Base-by-base conservation (phyloP, 345 rosid species). In the Schrenkiella parvula region DNA sequence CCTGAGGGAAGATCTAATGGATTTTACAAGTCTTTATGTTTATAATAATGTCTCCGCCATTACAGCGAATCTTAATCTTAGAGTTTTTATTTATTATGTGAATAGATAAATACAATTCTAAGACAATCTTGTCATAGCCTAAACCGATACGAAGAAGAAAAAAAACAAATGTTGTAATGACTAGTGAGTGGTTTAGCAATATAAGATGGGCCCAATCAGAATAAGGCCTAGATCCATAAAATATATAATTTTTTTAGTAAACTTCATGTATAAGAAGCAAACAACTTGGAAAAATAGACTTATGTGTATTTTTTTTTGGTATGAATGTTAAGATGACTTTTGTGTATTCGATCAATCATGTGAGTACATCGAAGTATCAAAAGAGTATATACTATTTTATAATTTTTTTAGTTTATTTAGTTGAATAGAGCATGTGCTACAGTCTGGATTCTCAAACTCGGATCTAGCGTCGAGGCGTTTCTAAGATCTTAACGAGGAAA, bases 1-100 rank as follows among this genome's bases (percentile, higher is more conserved):
- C 23, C 6, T 46, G 65, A 23, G 61, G 14, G 17, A 22, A 43
- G 37, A 37, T 76, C 66, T 54, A 34, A 63, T 68, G 70, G 18
- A 34, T 34, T 53, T 68, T 32, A 23, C 50, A 52, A 23, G 17
- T 47, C 60, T 48, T 26, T 66, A 12, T 63, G 63, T 52, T 51
- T 41, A 47, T 72, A 71, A n/a, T n/a, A n/a, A n/a, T n/a, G n/a
- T n/a, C n/a, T n/a, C n/a, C n/a, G n/a, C n/a, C n/a, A n/a, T n/a
- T n/a, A n/a, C n/a, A n/a, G n/a, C n/a, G n/a, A n/a, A n/a, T n/a
- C n/a, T n/a, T n/a, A n/a, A n/a, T n/a, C n/a, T n/a, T n/a, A n/a
- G n/a, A n/a, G n/a, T n/a, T n/a, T n/a, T n/a, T n/a, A n/a, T n/a
- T n/a, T n/a, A n/a, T n/a, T n/a, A n/a, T n/a, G n/a, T n/a, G n/a